Percentiles rank a stretch among this genome's conserved stretches.
Conservation (phyloP, 2,329 filamentous ascomycete genomes). For the Aurifilum marmelostoma region DNA sequence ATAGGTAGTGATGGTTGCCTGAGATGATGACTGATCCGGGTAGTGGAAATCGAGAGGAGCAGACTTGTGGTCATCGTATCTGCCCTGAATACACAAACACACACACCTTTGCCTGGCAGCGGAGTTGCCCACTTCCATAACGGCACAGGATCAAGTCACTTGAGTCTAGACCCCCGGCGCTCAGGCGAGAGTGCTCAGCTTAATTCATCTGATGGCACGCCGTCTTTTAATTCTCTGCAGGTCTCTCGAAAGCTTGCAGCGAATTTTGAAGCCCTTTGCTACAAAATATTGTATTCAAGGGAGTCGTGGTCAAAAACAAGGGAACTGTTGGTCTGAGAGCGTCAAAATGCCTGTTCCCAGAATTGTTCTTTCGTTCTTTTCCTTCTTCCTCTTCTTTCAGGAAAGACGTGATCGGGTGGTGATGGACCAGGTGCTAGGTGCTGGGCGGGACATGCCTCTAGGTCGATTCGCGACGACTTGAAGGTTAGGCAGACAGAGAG, state of each 20-base stretch:
- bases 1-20: conserved; percentile 13
- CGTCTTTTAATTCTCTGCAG: conserved; percentile 3
- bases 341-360: background rate
- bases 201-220: conserved; percentile 31
- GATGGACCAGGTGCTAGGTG: background rate
- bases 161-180: conserved; percentile 32
- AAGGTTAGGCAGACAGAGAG: background rate
- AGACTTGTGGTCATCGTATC: conserved; percentile 14
- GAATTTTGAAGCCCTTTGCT: conserved; percentile 12
- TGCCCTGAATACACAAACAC: conserved; percentile 14
- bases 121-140: conserved; percentile 46
- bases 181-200: conserved; percentile 27
- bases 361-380: background rate
- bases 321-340: background rate
- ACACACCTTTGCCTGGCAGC: conserved; percentile 45
- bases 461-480: conserved; percentile 4
- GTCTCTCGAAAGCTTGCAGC: conserved; percentile 20
- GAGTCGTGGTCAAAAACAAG: background rate
- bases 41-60: conserved; percentile 31
- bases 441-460: background rate
- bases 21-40: too few relatives aligned
- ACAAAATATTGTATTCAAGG: background rate
- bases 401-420: background rate
- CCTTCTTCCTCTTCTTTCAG: background rate
- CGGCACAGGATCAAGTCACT: conserved; percentile 35